Evolutionary conservation across 441 rosid species (phyloP), one percentile per base, ranked within the genome.

Genomic region (Syzygium syzygioides): DNA sequence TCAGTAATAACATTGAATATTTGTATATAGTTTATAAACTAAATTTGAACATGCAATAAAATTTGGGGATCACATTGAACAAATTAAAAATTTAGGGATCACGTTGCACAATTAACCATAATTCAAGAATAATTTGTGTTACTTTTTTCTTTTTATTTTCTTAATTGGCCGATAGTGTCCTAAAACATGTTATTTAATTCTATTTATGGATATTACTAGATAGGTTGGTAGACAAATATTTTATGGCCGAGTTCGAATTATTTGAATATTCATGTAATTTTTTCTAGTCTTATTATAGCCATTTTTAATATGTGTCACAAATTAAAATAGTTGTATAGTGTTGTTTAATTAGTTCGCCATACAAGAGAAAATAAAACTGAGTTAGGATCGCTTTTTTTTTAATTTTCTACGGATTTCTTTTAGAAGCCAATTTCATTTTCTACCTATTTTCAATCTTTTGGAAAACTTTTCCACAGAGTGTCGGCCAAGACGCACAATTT

Each of bases 1-100:
- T 45, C 1, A 7, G 48, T 1, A 45, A 14, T 60, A 30, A 60
- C 6, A 60, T 14, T 14, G 0, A 2, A 28, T 13, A 60, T 28
- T 60, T 60, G 14, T 2, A 8, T 28, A 60, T 60, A 0, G 2
- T 6, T 60, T 14, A 60, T 1, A 4, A 8, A 60, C 1, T 28
- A 28, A 60, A 28, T 60, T 60, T 45, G 2, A 9, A 56, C 25
- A 23, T 45, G 48, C 48, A 56, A 11, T 11, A 9, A 56, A 56
- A 23, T 56, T 56, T 1, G 9, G 1, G 1, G 1, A 56, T 23
- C 60, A 23, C 14, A 9, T 56, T 26, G 10, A 56, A 56, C 10
- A 56, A 56, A 59, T 26, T 59, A 59, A 23, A 56, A 56, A 2
- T 56, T 56, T 1, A 56, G 4, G 4, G 2, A 56, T 56, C 28